phyloP scores from a whole-genome alignment of 148 eudicot genomes.

The Diospyros kaki region DNA sequence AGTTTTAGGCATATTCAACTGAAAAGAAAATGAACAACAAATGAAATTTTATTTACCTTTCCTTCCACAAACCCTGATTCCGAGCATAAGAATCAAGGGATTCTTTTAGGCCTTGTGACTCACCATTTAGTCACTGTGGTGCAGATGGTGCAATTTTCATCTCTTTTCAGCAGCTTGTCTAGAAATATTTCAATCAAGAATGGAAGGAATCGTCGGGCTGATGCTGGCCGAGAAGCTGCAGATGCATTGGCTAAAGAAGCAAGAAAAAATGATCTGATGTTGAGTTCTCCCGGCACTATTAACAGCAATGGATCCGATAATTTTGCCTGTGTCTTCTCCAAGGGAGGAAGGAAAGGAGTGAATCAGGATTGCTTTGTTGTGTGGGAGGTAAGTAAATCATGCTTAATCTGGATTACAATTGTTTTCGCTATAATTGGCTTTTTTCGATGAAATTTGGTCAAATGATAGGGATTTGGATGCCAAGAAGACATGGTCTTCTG shows the following conservation, averaged over 20 bases:
- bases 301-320: conserved; percentile 21
- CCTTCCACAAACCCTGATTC: no score
- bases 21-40: neutral
- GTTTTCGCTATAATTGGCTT: no score
- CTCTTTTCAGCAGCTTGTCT: conserved; percentile 33
- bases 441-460: neutral
- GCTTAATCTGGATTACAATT: no score
- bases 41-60: neutral
- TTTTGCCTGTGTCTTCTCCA: conserved; percentile 46
- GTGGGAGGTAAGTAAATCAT: conserved; percentile 52
- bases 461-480: conserved; percentile 67
- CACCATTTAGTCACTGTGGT: neutral
- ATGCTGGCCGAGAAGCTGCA: conserved; percentile 40
- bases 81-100: no score
- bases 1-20: neutral
- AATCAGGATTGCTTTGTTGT: conserved; percentile 67
- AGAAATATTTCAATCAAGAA: conserved; percentile 22
- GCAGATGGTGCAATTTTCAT: conserved; percentile 47
- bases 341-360: conserved; percentile 61
- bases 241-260: conserved; percentile 51
- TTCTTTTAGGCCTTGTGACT: neutral
- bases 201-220: conserved; percentile 20
- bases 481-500: conserved; percentile 76
- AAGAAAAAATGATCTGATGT: conserved; percentile 39
- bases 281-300: conserved; percentile 41